Percentiles rank a stretch among this genome's conserved stretches.
These are phyloP conservation scores for Penicillium verhagenii DNA, from an alignment of 495 filamentous ascomycete genomes.

Conservation along the genomic window DNA sequence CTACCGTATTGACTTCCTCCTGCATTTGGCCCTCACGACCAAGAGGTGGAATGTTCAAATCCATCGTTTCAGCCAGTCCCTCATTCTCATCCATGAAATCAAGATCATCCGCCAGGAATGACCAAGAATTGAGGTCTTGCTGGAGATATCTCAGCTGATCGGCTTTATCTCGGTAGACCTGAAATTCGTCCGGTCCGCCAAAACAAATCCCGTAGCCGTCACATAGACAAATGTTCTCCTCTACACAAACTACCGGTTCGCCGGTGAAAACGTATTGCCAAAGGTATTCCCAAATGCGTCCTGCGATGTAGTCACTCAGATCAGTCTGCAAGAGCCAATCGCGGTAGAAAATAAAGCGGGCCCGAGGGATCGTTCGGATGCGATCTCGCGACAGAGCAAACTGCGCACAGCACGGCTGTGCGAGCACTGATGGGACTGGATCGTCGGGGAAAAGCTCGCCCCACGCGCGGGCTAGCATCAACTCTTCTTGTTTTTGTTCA, in stretches of 20 bases:
- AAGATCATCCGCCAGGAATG: constrained; percentile 34
- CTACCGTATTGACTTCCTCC: constrained; percentile 26
- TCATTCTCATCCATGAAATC: constrained; percentile 33
- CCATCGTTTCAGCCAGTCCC: constrained; percentile 28
- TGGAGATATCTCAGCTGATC: constrained; percentile 42
- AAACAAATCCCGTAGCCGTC: constrained; percentile 80
- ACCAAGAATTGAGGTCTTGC: constrained; percentile 49
- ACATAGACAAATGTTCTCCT: constrained; percentile 70
- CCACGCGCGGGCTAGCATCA: constrained; percentile 54
- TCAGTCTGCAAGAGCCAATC: constrained; percentile 68
- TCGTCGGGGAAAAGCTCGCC: constrained; percentile 55
- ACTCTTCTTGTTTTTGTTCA: constrained; percentile 59
- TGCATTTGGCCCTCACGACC: constrained; percentile 31
- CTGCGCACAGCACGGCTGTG: constrained; percentile 65
- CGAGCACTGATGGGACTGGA: constrained; percentile 52
- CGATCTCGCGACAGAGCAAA: constrained; percentile 60
- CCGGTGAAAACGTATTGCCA: constrained; percentile 72
- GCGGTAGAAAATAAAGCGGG: constrained; percentile 61
- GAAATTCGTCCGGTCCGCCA: constrained; percentile 54
- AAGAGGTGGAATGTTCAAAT: constrained; percentile 37
- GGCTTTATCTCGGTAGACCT: constrained; percentile 44
- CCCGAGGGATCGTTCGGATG: constrained; percentile 55
- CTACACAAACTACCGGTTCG: constrained; percentile 57
- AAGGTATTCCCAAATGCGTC: constrained; percentile 73
- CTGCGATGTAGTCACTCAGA: constrained; percentile 63